These are phyloP conservation scores for Taxillus chinensis DNA, from an alignment of 164 flowering plant species.

Conservation along the genomic window DNA sequence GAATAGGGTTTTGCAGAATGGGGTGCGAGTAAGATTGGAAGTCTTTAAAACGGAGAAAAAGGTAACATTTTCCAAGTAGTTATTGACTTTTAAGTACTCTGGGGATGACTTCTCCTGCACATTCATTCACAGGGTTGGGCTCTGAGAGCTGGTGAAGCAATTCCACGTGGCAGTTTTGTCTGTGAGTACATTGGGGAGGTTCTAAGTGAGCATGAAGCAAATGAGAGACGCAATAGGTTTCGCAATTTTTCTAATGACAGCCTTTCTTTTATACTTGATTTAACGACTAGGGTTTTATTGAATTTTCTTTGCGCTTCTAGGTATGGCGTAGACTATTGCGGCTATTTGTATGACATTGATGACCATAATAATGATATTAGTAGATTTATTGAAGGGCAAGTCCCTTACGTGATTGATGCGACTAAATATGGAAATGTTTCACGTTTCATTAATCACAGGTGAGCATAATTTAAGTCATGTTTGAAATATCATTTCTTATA, in stretches of 20 bases:
- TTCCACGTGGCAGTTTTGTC: conserved; percentile 70
- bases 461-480: conserved; percentile 1
- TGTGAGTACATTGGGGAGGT: conserved; percentile 89
- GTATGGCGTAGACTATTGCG: conserved; percentile 45
- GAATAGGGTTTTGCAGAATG: conserved; percentile 92
- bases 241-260: background rate
- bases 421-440: conserved; percentile 86
- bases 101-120: conserved; percentile 3
- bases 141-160: conserved; percentile 75
- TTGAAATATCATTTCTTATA: too few species aligned
- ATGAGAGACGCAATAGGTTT: conserved; percentile 54
- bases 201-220: conserved; percentile 51
- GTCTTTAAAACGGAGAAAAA: conserved; percentile 72
- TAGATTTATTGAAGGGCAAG: conserved; percentile 54
- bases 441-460: conserved; percentile 93
- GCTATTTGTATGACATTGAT: conserved; percentile 53
- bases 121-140: conserved; percentile 79
- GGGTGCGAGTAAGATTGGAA: conserved; percentile 71
- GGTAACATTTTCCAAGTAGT: conserved; percentile 28
- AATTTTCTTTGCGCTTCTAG: conserved; percentile 23
- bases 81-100: background rate
- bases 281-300: background rate
- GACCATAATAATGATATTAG: conserved; percentile 54
- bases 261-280: conserved; percentile 1
- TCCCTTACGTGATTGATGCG: conserved; percentile 64